Base-by-base conservation (phyloP, 495 filamentous ascomycete genomes). In the Trichocladium uniseriatum region DNA sequence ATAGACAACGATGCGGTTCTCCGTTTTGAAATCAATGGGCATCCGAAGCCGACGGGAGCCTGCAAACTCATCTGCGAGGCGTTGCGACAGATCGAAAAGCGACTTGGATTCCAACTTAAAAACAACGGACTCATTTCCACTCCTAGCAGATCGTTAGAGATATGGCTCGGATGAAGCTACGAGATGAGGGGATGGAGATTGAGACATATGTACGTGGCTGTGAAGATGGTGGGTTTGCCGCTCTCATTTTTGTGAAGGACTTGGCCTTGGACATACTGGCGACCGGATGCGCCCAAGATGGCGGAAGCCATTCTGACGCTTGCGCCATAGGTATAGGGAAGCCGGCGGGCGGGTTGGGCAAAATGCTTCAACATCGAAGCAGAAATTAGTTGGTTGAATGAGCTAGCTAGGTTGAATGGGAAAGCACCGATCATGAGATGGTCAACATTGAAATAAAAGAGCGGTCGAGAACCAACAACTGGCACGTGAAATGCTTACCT, bases 271-370 rank as follows among this genome's bases (percentile, higher is more conserved):
- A 39, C 13, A 11, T 47, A 48, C 8, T 5, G 1, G 35, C 45
- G 36, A 15, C 45, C 18, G 9, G 45, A 48, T 32, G n/a, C 6
- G 22, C 45, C 45, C 16, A 22, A 2, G 1, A 48, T 32, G 18
- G 22, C 39, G 22, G 45, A 48, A 32, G 36, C 18, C 45, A 40
- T 48, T 48, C 16, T 39, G 36, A 40, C 11, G 45, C 37, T 37
- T 43, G n/a, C 41, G 27, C 27, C 10, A 29, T 29, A 29, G 27
- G 27, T 10, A 10, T 29, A 10, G 27, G 27, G 27, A 29, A 29
- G 27, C 27, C 27, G 27, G 10, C 27, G 27, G 27, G 10, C 27
- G 10, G 27, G 27, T 29, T 29, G 5, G 27, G 27, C 27, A 29
- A 29, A 10, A 29, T 29, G 27, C 10, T 29, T 29, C 5, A 29